Base-by-base conservation (phyloP, 129 eudicot species). In the Pittosporum tobira region DNA sequence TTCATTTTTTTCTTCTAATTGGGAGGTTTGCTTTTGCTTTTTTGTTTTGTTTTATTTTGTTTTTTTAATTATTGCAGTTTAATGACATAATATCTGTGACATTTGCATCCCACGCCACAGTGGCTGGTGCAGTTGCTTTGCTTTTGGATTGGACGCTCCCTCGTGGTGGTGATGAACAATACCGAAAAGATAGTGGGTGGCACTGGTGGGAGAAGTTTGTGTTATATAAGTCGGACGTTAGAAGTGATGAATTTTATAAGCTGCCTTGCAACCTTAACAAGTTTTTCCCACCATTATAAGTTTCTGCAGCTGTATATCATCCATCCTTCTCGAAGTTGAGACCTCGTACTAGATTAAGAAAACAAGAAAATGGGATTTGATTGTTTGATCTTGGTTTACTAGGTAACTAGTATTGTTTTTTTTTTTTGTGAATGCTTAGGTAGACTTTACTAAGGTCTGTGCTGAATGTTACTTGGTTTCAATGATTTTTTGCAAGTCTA, bases 181-280 rank as follows among this genome's bases (percentile, higher is more conserved):
- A n/a, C 1, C 70, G 75, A 4, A 79, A 78, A 56, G 95, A 82
- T 5, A 82, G 73, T 30, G 89, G 84, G 1, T 27, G 59, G 15
- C 70, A 59, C 42, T 85, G 88, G 86, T 85, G 95, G 95, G 82
- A 76, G 42, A 79, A 72, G 67, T 89, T 89, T 18, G 58, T 25
- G 23, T 29, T 36, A 18, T 71, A 61, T 18, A 54, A 57, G 2
- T 20, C 42, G 30, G 75, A 70, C 31, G 26, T 53, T 22, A 62
- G 75, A 49, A 70, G 51, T 55, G 63, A 57, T 62, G 75, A 70
- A 27, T 70, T 70, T 12, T 70, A 70, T 23, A 51, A 51, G 18
- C 52, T 70, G 22, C 75, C 75, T 26, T 47, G 63, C 28, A 62
- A 62, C 51, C 75, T 62, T 10, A 57, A 48, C 59, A 53, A 53